Percentiles rank a stretch among this genome's conserved stretches.
Conservation (phyloP, 805 yeast species). For the Cyberlindnera japonica region DNA sequence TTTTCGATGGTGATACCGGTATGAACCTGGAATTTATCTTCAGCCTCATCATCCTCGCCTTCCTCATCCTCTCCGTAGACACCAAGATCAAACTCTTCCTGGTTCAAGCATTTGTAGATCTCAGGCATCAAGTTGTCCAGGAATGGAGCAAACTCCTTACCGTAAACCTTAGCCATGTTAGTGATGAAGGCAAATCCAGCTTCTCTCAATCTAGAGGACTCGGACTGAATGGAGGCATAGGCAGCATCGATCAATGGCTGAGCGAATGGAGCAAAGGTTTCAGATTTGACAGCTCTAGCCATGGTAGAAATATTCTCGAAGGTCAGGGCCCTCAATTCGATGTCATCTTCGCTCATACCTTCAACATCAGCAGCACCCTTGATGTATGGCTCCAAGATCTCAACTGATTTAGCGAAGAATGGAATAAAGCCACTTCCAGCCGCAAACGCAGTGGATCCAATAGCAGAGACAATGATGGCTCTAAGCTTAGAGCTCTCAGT, state of each 20-base stretch:
- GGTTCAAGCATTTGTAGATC: conserved; percentile 77
- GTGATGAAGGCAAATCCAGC: conserved; percentile 91
- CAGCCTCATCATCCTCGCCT: conserved; percentile 52
- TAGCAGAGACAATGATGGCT: conserved; percentile 85
- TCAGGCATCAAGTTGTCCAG: conserved; percentile 79
- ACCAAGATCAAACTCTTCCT: conserved; percentile 76
- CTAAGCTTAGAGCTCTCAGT: conserved; percentile 70
- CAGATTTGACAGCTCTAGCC: conserved; percentile 96
- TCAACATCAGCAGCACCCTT: conserved; percentile 62
- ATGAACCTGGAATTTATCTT: conserved; percentile 78
- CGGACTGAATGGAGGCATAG: conserved; percentile 69
- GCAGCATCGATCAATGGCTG: conserved; percentile 88
- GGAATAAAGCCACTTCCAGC: conserved; percentile 87
- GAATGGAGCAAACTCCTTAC: conserved; percentile 83
- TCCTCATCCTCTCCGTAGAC: conserved; percentile 48
- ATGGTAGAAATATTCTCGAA: conserved; percentile 91
- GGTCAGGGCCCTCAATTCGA: conserved; percentile 86
- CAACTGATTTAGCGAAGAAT: conserved; percentile 77
- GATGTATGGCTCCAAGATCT: conserved; percentile 77
- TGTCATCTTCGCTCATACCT: conserved; percentile 83
- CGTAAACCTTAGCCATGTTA: conserved; percentile 92
- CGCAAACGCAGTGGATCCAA: conserved; percentile 96
- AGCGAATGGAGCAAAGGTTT: conserved; percentile 79
- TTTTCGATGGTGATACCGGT: conserved; percentile 95
- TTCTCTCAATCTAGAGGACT: conserved; percentile 85